Conservation (phyloP, 768 basidiomycete genomes). For the Daedaleopsis sinensis region DNA sequence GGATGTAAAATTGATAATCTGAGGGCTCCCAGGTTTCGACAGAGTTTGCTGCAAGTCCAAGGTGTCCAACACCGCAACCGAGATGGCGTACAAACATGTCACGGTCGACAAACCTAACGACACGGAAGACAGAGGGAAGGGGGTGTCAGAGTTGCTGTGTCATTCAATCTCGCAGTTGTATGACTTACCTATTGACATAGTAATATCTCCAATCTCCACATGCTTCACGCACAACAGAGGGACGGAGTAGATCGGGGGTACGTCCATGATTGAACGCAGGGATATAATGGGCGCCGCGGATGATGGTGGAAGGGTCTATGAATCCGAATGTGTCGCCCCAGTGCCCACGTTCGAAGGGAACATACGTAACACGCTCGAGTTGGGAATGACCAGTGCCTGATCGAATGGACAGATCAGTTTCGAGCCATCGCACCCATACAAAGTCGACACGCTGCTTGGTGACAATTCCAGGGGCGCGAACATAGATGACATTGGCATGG, state of each 20-base stretch:
- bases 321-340: slow-evolving; percentile 44
- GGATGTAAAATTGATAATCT: not conserved
- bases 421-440: slow-evolving; percentile 44
- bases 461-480: not conserved
- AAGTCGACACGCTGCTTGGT: slow-evolving; percentile 30
- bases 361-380: slow-evolving; percentile 35
- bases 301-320: slow-evolving; percentile 43
- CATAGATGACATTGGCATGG: slow-evolving; percentile 27
- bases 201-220: slow-evolving; percentile 22
- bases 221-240: not conserved
- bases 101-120: slow-evolving; percentile 30
- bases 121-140: slow-evolving; percentile 14
- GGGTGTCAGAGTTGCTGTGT: no score
- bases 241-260: slow-evolving; percentile 14
- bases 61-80: slow-evolving; percentile 28
- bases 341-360: slow-evolving; percentile 29
- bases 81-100: slow-evolving; percentile 28
- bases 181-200: slow-evolving; percentile 21
- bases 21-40: not conserved
- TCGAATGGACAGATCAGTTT: slow-evolving; percentile 30
- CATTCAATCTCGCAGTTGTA: no score
- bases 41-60: not conserved
- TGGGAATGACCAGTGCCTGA: slow-evolving; percentile 18
- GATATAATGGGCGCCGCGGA: slow-evolving; percentile 44
- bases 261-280: slow-evolving; percentile 39